Base-by-base conservation (phyloP, 2,329 filamentous ascomycete species). In the Ilyonectria destructans region DNA sequence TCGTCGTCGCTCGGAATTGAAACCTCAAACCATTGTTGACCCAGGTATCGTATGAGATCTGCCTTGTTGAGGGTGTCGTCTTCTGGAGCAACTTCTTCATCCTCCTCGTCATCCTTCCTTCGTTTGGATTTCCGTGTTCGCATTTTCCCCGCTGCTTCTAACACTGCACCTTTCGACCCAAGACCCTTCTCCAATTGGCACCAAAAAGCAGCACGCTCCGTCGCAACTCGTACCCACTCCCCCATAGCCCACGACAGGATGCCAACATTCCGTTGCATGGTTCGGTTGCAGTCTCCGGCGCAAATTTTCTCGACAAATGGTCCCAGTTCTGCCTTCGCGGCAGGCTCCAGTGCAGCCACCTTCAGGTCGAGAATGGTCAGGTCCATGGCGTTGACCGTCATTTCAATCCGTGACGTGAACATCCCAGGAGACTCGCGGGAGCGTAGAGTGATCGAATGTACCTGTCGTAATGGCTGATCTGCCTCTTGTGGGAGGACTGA, bases 191-290 rank as follows among this genome's bases (percentile, higher is more conserved):
- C 84, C 26, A 92, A 80, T 1, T 80, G 81, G 26, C 83, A 82
- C 91, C 91, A 93, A 62, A 91, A 87, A n/a, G 82, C 82, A 0
- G 91, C 91, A 8, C 92, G 83, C 60, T 86, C 85, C 9, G 86
- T 81, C 0, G 90, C 88, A 1, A 91, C 79, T 3, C 90, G 88
- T 68, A 90, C 85, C 89, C 92, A 93, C 58, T 92, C 89, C 13
- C 86, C 86, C 84, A 93, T 89, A 0, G 90, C 91, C 90, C 91
- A 93, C 5, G 86, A 86, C 0, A 91, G 74, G 6, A 90, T 85
- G 21, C 86, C 86, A 0, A 93, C 79, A 68, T 93, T 92, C 40
- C 84, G 83, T 8, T 83, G 81, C 69, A 88, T 80, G 0, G 83
- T 83, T n/a, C 84, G 84, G 80, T 81, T 77, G 77, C 74, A 80